phyloP scores from a whole-genome alignment of 495 filamentous ascomycete genomes.

The Peziza echinospora region DNA sequence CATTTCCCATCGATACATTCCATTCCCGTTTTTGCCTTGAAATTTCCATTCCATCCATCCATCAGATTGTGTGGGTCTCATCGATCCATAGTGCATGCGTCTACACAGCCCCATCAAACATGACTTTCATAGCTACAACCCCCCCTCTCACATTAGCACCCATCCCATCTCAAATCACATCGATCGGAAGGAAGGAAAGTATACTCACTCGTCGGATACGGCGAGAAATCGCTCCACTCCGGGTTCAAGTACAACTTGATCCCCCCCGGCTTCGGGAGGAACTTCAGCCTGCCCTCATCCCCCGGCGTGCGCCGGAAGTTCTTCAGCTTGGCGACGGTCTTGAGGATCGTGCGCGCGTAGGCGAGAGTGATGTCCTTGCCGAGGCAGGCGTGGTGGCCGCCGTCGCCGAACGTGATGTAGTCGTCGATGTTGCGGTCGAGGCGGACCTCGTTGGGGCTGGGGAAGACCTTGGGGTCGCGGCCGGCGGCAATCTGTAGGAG shows the following conservation, averaged over 20 bases:
- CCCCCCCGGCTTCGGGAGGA: slow-evolving; percentile 3
- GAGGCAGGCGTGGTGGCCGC: slow-evolving; percentile 7
- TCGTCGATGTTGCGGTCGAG: slow-evolving; percentile 7
- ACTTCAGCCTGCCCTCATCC: slow-evolving; percentile 9
- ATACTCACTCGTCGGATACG: slow-evolving; percentile 13
- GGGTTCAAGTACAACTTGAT: slow-evolving; percentile 11
- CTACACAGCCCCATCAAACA: neutral
- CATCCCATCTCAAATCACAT: neutral
- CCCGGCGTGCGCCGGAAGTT: slow-evolving; percentile 9
- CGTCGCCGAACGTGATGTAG: slow-evolving; percentile 10
- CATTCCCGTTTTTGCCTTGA: too few species aligned
- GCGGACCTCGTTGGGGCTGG: neutral
- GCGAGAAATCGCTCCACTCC: slow-evolving; percentile 9
- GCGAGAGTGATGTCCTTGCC: slow-evolving; percentile 6
- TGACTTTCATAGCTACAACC: neutral
- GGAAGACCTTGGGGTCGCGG: slow-evolving; percentile 8
- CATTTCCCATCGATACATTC: too few species aligned
- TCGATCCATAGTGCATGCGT: too few species aligned
- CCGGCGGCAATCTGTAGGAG: neutral
- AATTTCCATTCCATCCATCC: too few species aligned
- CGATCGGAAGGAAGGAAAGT: neutral
- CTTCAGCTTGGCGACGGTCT: slow-evolving; percentile 4
- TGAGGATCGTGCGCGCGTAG: slow-evolving; percentile 6
- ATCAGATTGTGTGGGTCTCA: too few species aligned
- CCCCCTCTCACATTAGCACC: neutral